Percentiles rank a stretch among this genome's conserved stretches.
Conservation (phyloP, 169 alveolate genomes). For the Toxoplasma gondii region DNA sequence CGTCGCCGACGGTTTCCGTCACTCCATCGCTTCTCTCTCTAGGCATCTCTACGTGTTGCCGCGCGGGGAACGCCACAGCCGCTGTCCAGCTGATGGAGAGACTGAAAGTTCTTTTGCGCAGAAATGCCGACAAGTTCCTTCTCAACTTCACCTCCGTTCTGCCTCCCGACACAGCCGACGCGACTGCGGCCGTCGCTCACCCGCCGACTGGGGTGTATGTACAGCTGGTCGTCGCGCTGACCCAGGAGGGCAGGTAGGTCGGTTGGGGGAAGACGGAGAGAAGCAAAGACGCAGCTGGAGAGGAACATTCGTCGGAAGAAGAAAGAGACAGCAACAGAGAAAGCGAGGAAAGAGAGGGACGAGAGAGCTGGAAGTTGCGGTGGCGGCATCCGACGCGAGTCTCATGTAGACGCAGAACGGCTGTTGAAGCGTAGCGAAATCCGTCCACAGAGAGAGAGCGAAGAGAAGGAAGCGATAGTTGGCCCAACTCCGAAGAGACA, state of each 20-base stretch:
- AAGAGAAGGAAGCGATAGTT: too few species aligned
- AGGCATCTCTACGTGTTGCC: constrained; percentile 1
- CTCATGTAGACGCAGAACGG: too few species aligned
- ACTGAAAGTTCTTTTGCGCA: constrained; percentile 13
- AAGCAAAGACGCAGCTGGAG: background rate
- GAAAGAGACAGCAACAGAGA: too few species aligned
- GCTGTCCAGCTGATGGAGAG: constrained; percentile 20
- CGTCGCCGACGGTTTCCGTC: background rate
- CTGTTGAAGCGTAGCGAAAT: too few species aligned
- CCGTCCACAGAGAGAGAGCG: too few species aligned
- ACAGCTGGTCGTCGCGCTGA: constrained; percentile 17
- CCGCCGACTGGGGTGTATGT: constrained; percentile 31
- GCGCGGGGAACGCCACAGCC: constrained; percentile 10
- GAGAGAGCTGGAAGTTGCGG: too few species aligned
- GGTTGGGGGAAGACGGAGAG: background rate
- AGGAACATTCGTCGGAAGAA: background rate
- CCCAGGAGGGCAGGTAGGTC: constrained; percentile 17
- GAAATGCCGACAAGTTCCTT: constrained; percentile 7
- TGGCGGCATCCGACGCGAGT: too few species aligned
- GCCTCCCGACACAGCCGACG: constrained; percentile 22
- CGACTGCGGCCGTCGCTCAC: constrained; percentile 15
- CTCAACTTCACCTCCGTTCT: background rate
- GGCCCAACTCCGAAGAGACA: too few species aligned
- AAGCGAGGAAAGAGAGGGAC: too few species aligned
- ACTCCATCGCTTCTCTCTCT: constrained; percentile 11